Base-by-base conservation (phyloP, 495 filamentous ascomycete genomes). In the Trichoderma orchidacearum region DNA sequence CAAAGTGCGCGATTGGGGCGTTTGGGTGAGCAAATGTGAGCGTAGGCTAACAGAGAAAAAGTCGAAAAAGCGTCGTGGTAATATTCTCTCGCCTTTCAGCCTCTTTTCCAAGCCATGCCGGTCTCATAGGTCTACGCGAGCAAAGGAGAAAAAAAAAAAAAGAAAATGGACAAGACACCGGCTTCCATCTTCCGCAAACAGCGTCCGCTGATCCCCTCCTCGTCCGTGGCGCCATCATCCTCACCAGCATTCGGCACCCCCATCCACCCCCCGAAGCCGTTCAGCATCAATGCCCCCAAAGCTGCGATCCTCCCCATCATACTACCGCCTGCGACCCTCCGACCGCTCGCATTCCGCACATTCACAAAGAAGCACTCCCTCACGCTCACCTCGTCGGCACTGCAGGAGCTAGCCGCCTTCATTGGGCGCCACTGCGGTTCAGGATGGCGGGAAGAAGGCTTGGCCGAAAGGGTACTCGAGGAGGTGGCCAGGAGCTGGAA, bases 331-430 rank as follows among this genome's bases (percentile, higher is more conserved):
- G 81, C 87, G 23, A 92, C 88, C 0, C 76, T 98, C 31, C 81
- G 93, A 60, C 94, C 93, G 5, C 75, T 96, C 31, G 93, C 93
- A 36, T 97, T 98, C 67, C 85, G 93, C 35, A 92, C 89, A 0
- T 94, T 98, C 61, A 98, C 93, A 6, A 95, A 96, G 71, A 98
- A 98, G 63, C 89, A 98, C 69, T 92, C 91, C 66, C 76, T 98
- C 34, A 97, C 90, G 0, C 84, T 98, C 35, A 95, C 89, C 3
- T 92, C 92, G 0, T 79, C 90, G 8, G 88, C 93, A 0, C 76
- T 98, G 1, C 82, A 90, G 67, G 80, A 84, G 9, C 75, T 98
- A 23, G 90, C 94, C 12, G 77, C 80, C 0, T 97, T 97, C 64
- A 85, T 97, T 34, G 93, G 93, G 12, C 86, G 85, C 53, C 85